phyloP scores from a whole-genome alignment of 2,329 filamentous ascomycete genomes.

The Cladosporium austrohemisphaericum region DNA sequence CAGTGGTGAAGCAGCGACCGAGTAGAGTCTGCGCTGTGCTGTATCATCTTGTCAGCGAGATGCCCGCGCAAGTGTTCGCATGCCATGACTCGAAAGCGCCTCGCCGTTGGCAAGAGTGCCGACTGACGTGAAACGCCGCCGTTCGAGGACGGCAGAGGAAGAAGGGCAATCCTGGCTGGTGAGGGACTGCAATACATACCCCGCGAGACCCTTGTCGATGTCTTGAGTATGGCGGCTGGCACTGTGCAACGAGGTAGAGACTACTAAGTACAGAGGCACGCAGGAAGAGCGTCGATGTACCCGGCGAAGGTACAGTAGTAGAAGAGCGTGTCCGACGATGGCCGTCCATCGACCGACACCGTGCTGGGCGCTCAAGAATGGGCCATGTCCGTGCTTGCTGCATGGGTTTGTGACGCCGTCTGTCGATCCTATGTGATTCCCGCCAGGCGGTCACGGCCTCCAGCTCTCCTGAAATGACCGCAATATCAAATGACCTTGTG shows the following conservation, averaged over 20 bases:
- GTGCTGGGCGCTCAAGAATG: conserved; percentile 6
- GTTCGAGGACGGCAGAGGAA: not conserved
- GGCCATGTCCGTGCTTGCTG: conserved; percentile 13
- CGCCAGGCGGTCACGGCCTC: conserved; percentile 13
- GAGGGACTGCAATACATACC: not conserved
- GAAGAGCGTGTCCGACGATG: conserved; percentile 5
- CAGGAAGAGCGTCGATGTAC: conserved; percentile 4
- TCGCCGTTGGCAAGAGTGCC: conserved; percentile 4
- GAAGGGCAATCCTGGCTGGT: not conserved
- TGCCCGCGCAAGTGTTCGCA: conserved; percentile 6
- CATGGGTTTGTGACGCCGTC: conserved; percentile 10
- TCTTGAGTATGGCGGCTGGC: not conserved
- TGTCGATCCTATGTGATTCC: conserved; percentile 13
- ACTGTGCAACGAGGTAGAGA: conserved; percentile 4
- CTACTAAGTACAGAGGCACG: not conserved
- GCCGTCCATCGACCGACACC: not conserved
- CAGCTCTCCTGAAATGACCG: conserved; percentile 11
- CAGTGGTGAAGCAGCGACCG: conserved; percentile 2
- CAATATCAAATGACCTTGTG: not conserved
- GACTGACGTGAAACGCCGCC: conserved; percentile 7
- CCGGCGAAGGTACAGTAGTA: conserved; percentile 1
- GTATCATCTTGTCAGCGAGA: conserved; percentile 8
- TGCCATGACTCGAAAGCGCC: conserved; percentile 7
- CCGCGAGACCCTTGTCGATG: not conserved
- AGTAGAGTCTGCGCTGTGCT: conserved; percentile 1